phyloP scores from a whole-genome alignment of 1,139 yeast genomes.

The Groenewaldozyma auringiensis region DNA sequence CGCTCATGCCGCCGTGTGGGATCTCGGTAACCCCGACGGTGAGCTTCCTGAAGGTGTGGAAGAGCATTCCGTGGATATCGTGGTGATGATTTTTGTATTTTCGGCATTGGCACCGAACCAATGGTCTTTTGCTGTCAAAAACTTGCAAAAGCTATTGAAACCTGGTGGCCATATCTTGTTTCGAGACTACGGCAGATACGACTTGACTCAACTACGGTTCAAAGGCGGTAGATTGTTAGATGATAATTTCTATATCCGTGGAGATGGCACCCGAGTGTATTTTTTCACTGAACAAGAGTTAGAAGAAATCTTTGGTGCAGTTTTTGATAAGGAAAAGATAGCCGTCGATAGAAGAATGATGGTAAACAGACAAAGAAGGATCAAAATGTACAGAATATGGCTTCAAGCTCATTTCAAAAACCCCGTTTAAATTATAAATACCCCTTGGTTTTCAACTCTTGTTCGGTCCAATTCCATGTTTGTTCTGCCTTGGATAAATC shows the following conservation, averaged over 20 bases:
- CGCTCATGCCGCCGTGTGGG: conserved; percentile 93
- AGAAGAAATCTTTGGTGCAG: conserved; percentile 57
- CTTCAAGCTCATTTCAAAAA: conserved; percentile 73
- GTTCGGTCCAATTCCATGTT: conserved; percentile 81
- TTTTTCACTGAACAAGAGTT: conserved; percentile 93
- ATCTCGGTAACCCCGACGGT: conserved; percentile 71
- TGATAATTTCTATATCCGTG: conserved; percentile 91
- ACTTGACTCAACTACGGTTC: conserved; percentile 89
- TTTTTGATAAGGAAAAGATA: conserved; percentile 62
- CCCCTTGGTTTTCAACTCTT: conserved; percentile 48
- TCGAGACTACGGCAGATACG: conserved; percentile 94
- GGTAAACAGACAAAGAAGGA: conserved; percentile 83
- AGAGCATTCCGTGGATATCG: conserved; percentile 76
- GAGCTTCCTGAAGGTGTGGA: conserved; percentile 75
- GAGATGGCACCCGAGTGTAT: conserved; percentile 96
- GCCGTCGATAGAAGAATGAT: conserved; percentile 86
- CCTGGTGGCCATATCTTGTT: conserved; percentile 90
- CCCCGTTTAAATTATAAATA: conserved; percentile 7
- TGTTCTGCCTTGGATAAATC: conserved; percentile 57
- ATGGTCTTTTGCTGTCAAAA: conserved; percentile 74
- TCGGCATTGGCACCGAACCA: conserved; percentile 89
- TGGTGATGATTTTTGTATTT: conserved; percentile 89
- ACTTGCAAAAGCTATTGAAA: conserved; percentile 63
- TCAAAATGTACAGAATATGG: conserved; percentile 97
- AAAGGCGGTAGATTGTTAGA: conserved; percentile 81